phyloP scores from a whole-genome alignment of 2,329 filamentous ascomycete genomes.

The Cyanodermella asteris region DNA sequence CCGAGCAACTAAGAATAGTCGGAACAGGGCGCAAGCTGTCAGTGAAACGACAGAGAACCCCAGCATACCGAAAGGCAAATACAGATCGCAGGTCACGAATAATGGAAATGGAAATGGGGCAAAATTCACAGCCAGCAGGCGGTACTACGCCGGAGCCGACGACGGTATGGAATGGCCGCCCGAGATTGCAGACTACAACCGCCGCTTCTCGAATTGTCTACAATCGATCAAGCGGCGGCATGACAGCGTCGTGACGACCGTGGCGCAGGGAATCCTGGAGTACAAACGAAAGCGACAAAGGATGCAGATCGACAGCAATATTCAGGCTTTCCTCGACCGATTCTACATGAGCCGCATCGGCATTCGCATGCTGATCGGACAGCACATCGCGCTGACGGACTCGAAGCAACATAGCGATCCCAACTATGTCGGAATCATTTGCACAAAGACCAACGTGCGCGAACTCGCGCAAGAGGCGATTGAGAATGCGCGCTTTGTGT shows the following conservation, averaged over 20 bases:
- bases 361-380: constrained; percentile 96
- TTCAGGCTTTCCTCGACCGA: constrained; percentile 90
- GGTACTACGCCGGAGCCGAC: constrained; percentile 85
- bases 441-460: constrained; percentile 90
- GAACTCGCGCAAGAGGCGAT: constrained; percentile 94
- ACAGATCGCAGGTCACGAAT: constrained; percentile 22
- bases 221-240: constrained; percentile 90
- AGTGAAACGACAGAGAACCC: constrained; percentile 76
- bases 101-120: constrained; percentile 27
- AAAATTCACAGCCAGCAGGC: constrained; percentile 32
- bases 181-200: constrained; percentile 85
- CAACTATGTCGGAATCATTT: constrained; percentile 94
- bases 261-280: constrained; percentile 92
- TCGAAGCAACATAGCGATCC: constrained; percentile 76
- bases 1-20: constrained; percentile 23
- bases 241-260: constrained; percentile 91
- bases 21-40: constrained; percentile 43
- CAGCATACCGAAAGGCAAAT: constrained; percentile 66
- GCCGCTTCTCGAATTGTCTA: constrained; percentile 66
- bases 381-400: constrained; percentile 92
- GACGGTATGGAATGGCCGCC: constrained; percentile 80
- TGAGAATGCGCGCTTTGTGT: constrained; percentile 96
- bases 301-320: constrained; percentile 95
- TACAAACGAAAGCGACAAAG: constrained; percentile 92
- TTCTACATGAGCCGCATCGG: constrained; percentile 99